Base-by-base conservation (phyloP, 2,329 filamentous ascomycete species). In the Xylariales sp. region DNA sequence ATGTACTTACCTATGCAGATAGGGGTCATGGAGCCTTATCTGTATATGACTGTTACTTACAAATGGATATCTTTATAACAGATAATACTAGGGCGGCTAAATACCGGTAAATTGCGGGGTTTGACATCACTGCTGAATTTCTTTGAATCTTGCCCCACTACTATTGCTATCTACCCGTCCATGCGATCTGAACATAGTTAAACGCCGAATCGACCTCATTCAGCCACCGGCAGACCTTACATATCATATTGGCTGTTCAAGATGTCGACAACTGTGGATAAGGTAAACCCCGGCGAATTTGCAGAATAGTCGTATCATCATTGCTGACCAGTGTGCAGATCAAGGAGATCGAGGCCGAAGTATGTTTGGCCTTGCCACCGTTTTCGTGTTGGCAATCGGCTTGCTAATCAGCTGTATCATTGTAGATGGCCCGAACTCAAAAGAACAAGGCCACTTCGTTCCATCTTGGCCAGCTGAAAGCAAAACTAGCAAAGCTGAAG, bases 211-310 rank as follows among this genome's bases (percentile, higher is more conserved):
- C 7, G 18, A 68, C 49, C 39, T 34, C 53, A 53, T 34, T 12
- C 12, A 56, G 10, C 55, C 18, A 16, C 41, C 16, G 5, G 41
- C n/a, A 45, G 16, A 41, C 7, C 32, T 43, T 10, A 23, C 8
- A 8, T 46, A 55, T 36, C n/a, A 18, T 18, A 56, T 23, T 41
- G n/a, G 39, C 9, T 48, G 75, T 79, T 79, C 85, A 92, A 81
- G 77, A 98, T 98, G 96, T 87, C 95, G 87, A 98, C 95, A 69
- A 98, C 95, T 49, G 94, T 97, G 80, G 95, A 98, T 77, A 98
- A 98, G 91, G 93, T 93, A 79, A 74, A 87, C 77, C 45, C 52
- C 30, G 52, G 57, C 61, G 65, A 61, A 52, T 67, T 23, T 23
- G 23, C 23, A 62, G 65, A 59, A 62, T 54, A 36, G 57, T 60